A percentile compares a stretch with the other conserved stretches of the same genome.
phyloP scores from a whole-genome alignment of 2,329 filamentous ascomycete species.

The Escovopsis sp. region DNA sequence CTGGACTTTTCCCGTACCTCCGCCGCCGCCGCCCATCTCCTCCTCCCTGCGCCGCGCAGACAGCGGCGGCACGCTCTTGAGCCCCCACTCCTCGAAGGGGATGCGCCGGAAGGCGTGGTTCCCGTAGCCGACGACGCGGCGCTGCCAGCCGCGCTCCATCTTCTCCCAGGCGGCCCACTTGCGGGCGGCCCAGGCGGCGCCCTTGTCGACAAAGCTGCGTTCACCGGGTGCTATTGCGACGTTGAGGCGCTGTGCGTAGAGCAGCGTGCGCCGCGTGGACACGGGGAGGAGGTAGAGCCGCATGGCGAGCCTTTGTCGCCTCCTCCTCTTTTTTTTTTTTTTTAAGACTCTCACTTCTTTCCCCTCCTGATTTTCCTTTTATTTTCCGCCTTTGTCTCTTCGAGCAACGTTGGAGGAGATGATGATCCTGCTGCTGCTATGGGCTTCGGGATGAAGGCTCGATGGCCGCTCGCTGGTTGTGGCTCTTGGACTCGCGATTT shows the following conservation, averaged over 20 bases:
- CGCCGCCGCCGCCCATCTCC: constrained; percentile 20
- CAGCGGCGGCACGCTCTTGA: constrained; percentile 84
- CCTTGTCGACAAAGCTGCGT: constrained; percentile 48
- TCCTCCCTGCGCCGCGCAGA: constrained; percentile 51
- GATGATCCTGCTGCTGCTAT: too few relatives aligned
- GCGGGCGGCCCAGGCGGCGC: constrained; percentile 54
- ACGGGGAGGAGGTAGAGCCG: constrained; percentile 88
- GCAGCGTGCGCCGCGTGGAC: constrained; percentile 75
- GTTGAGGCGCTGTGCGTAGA: constrained; percentile 75
- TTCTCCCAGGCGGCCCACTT: constrained; percentile 83
- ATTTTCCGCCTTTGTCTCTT: too few relatives aligned
- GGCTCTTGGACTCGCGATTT: too few relatives aligned
- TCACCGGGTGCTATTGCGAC: constrained; percentile 32
- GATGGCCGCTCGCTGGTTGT: too few relatives aligned
- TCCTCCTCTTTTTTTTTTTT: neutral
- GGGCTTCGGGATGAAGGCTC: too few relatives aligned
- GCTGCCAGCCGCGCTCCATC: constrained; percentile 76
- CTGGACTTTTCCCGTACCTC: too few relatives aligned
- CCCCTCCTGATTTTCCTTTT: too few relatives aligned
- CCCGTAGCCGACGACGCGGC: constrained; percentile 69
- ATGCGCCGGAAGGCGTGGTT: constrained; percentile 77
- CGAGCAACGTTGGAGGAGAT: too few relatives aligned
- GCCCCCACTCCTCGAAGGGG: constrained; percentile 92
- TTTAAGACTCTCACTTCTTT: neutral
- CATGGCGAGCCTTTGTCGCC: constrained; percentile 41